A percentile compares a stretch with the other conserved stretches of the same genome.
phyloP scores from a whole-genome alignment of 2,329 filamentous ascomycete species.

The Fusarium avenaceum region DNA sequence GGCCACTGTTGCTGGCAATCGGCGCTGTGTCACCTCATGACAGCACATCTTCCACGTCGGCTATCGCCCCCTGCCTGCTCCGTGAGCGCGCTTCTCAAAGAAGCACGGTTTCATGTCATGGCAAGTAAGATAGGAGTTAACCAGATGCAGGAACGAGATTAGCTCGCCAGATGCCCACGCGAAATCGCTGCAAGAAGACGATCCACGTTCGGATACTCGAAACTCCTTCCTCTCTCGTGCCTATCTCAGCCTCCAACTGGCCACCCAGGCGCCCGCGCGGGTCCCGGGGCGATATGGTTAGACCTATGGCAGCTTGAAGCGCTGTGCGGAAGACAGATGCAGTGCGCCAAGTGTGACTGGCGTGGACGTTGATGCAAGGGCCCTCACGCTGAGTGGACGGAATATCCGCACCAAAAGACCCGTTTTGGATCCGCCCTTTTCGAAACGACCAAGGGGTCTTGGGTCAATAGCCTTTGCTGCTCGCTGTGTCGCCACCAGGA shows the following conservation, averaged over 20 bases:
- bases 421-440: slow-evolving; percentile 40
- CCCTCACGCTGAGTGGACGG: slow-evolving; percentile 36
- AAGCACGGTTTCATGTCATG: slow-evolving; percentile 15
- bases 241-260: slow-evolving; percentile 34
- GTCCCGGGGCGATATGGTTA: slow-evolving; percentile 17
- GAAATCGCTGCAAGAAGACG: slow-evolving; percentile 13
- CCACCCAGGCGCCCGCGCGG: slow-evolving; percentile 39
- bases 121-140: slow-evolving; percentile 1
- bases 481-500: slow-evolving; percentile 32
- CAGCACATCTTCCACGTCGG: slow-evolving; percentile 13
- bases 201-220: slow-evolving; percentile 12
- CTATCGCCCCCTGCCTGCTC: slow-evolving; percentile 1
- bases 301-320: slow-evolving; percentile 26
- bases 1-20: slow-evolving; percentile 3
- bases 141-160: slow-evolving; percentile 35
- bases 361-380: slow-evolving; percentile 39
- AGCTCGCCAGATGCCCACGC: slow-evolving; percentile 16
- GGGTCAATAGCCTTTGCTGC: slow-evolving; percentile 30
- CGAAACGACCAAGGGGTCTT: slow-evolving; percentile 37
- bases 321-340: slow-evolving; percentile 21
- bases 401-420: slow-evolving; percentile 23
- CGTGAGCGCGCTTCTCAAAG: slow-evolving; percentile 16
- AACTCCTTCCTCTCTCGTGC: slow-evolving; percentile 16
- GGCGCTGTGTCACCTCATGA: slow-evolving; percentile 7
- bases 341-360: slow-evolving; percentile 33